Base-by-base conservation (phyloP, 2,329 filamentous ascomycete species). In the Alternaria conjuncta region DNA sequence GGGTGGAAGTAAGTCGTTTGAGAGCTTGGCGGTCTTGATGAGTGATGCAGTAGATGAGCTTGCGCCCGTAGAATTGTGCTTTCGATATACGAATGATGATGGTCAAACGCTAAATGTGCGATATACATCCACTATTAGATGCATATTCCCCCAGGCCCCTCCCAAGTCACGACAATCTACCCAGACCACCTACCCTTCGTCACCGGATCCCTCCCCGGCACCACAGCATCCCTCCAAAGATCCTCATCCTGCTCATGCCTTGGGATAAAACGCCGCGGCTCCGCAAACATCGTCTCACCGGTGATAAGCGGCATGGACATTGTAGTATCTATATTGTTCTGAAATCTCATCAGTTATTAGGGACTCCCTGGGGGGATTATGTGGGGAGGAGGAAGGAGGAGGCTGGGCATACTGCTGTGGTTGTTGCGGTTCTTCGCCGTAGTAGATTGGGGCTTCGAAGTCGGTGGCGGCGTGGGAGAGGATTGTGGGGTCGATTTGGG, bases 171-270 rank as follows among this genome's bases (percentile, higher is more conserved):
- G 13, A 32, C 12, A 25, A 30, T 30, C 28, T 30, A 32, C 9
- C 56, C 60, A 12, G 18, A 26, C 11, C 61, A 61, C n/a, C 55
- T 53, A 43, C 28, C 36, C 26, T 43, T 43, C 47, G 53, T 64
- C 15, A 71, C 66, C 5, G 70, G 70, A 65, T 72, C 71, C 12
- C 68, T 49, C 11, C 76, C 73, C 3, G 70, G 69, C 20, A 71
- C 54, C 13, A 53, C 67, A 44, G 50, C 63, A 50, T 63, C 57
- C 21, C 75, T 64, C 43, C 71, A 73, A 3, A 72, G 46, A 70
- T 79, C 77, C 6, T 73, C 61, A 57, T 79, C 76, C 44, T 78
- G 75, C 60, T 78, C 74, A 8, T 64, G 25, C 9, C 55, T 13
- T 2, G 75, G 76, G 8, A 78, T 78, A 4, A 60, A 56, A 43